Conservation (phyloP, 176 grass and related monocot species). For the Eleusine indica region DNA sequence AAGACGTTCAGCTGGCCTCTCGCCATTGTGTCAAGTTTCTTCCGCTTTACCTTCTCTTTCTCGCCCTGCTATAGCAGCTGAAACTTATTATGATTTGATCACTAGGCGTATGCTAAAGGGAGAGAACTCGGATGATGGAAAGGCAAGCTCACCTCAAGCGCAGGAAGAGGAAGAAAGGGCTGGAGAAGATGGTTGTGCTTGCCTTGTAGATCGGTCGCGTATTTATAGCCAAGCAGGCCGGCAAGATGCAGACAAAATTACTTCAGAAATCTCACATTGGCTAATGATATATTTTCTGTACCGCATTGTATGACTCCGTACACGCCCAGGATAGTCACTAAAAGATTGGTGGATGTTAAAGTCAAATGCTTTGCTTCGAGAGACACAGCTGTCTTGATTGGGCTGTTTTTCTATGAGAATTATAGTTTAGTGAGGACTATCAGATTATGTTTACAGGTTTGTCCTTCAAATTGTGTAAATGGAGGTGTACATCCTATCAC, state of each 20-base stretch:
- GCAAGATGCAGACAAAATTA: not conserved
- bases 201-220: not conserved
- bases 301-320: not conserved
- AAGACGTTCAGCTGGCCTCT: constrained; percentile 63
- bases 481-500: not conserved
- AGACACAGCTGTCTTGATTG: not conserved
- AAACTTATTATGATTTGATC: not conserved
- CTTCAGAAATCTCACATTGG: not conserved
- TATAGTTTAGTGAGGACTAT: not conserved
- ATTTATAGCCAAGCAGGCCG: constrained; percentile 16
- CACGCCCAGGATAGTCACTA: not conserved
- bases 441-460: not conserved
- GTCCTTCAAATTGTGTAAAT: not conserved
- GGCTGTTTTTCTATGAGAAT: not conserved
- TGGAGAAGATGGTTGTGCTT: not conserved
- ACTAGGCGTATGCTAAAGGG: not conserved
- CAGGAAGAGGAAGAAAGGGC: not conserved
- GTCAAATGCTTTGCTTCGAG: constrained; percentile 32
- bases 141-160: not conserved
- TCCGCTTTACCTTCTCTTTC: not conserved
- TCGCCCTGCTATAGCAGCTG: not conserved
- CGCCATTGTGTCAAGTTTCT: constrained; percentile 43
- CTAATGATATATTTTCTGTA: not conserved
- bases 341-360: not conserved
- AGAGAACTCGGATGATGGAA: not conserved